Conservation (phyloP, 179 eudicot species). For the Silene noctiflora region DNA sequence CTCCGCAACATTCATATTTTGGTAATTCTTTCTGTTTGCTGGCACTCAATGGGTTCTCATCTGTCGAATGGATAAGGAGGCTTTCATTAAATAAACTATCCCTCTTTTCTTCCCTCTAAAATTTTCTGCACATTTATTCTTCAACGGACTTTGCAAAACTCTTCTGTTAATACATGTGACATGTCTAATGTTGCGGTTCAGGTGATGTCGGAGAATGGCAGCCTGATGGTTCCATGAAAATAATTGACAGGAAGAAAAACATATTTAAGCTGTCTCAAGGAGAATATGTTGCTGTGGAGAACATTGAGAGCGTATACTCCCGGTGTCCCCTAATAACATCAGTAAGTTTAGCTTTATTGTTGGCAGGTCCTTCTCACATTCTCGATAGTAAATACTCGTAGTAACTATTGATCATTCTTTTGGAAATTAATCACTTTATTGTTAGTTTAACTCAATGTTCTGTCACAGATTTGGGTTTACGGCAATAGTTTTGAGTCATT, state of each 20-base stretch:
- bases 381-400: neutral
- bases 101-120: no score
- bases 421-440: neutral
- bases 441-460: constrained; percentile 10
- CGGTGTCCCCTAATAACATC: constrained; percentile 74
- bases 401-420: no score
- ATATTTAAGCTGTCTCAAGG: constrained; percentile 97
- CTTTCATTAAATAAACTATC: neutral
- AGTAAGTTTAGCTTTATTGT: constrained; percentile 36
- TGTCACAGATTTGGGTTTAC: constrained; percentile 76
- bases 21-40: neutral
- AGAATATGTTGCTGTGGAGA: constrained; percentile 93
- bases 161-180: neutral
- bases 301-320: constrained; percentile 63
- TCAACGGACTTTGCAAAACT: neutral
- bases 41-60: neutral
- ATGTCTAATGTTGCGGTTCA: constrained; percentile 17
- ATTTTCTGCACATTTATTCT: neutral
- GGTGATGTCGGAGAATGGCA: constrained; percentile 99
- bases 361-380: constrained; percentile 1
- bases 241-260: constrained; percentile 95
- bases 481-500: constrained; percentile 96
- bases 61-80: neutral
- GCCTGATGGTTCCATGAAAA: constrained; percentile 80
- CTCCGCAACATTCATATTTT: neutral